Conservation (phyloP, 306 rosid species). For the Styphnolobium japonicum region DNA sequence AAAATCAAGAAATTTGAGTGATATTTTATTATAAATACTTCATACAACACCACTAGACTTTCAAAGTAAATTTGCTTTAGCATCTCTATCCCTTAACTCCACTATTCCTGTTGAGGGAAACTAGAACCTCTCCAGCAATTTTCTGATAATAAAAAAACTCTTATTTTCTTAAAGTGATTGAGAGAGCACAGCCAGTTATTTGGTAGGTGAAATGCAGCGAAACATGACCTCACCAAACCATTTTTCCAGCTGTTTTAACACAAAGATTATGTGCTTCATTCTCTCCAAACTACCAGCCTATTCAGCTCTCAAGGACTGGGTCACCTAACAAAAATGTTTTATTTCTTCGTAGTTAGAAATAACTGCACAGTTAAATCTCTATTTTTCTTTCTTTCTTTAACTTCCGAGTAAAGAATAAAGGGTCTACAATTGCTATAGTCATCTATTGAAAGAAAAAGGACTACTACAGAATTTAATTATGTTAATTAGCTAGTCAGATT, state of each 20-base stretch:
- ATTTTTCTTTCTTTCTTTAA: neutral
- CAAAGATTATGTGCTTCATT: slow-evolving; percentile 2
- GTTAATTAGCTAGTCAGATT: neutral
- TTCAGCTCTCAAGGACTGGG: neutral
- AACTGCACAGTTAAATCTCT: neutral
- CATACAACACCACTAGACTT: slow-evolving; percentile 8
- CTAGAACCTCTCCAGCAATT: neutral
- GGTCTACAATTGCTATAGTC: neutral
- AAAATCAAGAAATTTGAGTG: neutral
- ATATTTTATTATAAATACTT: neutral
- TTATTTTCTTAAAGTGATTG: neutral
- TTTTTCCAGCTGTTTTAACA: neutral
- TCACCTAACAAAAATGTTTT: slow-evolving; percentile 5
- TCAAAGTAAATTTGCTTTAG: neutral
- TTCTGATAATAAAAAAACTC: neutral
- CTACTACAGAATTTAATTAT: neutral
- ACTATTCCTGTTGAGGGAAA: neutral
- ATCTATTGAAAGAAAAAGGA: neutral
- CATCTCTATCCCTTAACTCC: neutral
- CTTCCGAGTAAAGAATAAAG: neutral
- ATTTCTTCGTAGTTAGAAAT: neutral
- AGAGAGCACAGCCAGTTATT: neutral
- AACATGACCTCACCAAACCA: slow-evolving; percentile 1
- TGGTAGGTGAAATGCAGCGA: slow-evolving; percentile 19
- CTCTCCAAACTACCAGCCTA: slow-evolving; percentile 2